phyloP scores from a whole-genome alignment of 371 early-diverging fungal species.

The Furculomyces boomerangus region DNA sequence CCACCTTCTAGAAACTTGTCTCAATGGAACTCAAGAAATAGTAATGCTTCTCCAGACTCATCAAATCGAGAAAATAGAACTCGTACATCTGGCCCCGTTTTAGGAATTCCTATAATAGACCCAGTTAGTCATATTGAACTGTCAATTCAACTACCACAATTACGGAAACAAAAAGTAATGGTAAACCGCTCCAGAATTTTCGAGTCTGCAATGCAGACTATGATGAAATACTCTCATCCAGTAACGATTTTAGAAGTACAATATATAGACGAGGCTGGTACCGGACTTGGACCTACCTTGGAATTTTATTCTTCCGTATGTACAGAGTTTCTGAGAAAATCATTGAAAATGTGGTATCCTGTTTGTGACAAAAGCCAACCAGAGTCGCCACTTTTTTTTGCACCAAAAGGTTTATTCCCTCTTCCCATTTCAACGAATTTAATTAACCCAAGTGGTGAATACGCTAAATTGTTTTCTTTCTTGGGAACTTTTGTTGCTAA shows the following conservation, averaged over 20 bases:
- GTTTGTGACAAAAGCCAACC: slow-evolving; percentile 18
- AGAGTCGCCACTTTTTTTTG: neutral
- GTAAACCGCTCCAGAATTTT: slow-evolving; percentile 55
- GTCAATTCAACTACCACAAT: slow-evolving; percentile 36
- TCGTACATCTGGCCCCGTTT: too few relatives aligned
- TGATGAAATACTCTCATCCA: slow-evolving; percentile 53
- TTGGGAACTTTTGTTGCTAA: slow-evolving; percentile 79
- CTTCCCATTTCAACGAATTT: slow-evolving; percentile 24
- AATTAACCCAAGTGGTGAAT: slow-evolving; percentile 10
- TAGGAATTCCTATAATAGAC: neutral
- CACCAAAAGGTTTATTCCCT: slow-evolving; percentile 53
- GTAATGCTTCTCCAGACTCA: too few relatives aligned
- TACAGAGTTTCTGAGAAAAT: slow-evolving; percentile 43
- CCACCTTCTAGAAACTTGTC: slow-evolving; percentile 28
- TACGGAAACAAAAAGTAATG: slow-evolving; percentile 69
- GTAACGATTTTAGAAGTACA: slow-evolving; percentile 69
- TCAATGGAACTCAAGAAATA: slow-evolving; percentile 31
- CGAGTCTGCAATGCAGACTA: slow-evolving; percentile 58
- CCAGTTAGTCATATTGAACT: neutral
- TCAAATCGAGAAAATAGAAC: too few relatives aligned
- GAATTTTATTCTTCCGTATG: slow-evolving; percentile 79
- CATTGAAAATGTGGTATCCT: slow-evolving; percentile 33
- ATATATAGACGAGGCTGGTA: slow-evolving; percentile 84
- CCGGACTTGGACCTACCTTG: slow-evolving; percentile 83
- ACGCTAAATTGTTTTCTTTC: slow-evolving; percentile 30